phyloP scores from a whole-genome alignment of 1,284 basidiomycete genomes.

The Cryptococcus maquisensis region DNA sequence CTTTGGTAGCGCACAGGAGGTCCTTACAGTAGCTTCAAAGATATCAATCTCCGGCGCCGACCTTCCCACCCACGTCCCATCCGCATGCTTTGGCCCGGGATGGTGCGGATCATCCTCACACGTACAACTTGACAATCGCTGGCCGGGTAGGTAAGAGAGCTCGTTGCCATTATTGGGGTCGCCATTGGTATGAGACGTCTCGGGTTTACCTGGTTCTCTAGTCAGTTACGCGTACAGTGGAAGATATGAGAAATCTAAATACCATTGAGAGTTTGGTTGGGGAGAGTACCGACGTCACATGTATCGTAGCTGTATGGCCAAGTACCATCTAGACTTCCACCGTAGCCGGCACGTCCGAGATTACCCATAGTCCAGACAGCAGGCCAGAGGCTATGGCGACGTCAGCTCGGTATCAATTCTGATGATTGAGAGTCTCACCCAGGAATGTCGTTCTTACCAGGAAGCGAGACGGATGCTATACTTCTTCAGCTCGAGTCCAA shows the following conservation, averaged over 20 bases:
- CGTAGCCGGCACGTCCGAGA: constrained; percentile 52
- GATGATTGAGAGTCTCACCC: constrained; percentile 48
- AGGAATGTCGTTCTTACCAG: constrained; percentile 64
- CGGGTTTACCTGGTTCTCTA: constrained; percentile 22
- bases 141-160: constrained; percentile 67
- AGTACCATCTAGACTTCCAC: constrained; percentile 49
- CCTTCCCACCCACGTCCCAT: constrained; percentile 73
- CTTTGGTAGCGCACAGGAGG: constrained; percentile 16
- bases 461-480: constrained; percentile 61
- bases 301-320: constrained; percentile 56
- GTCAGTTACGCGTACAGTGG: not conserved
- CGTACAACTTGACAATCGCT: constrained; percentile 74
- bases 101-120: constrained; percentile 67
- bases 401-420: not conserved
- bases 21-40: constrained; percentile 60
- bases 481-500: too few species aligned
- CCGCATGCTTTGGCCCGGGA: constrained; percentile 64
- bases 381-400: constrained; percentile 53
- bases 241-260: not conserved
- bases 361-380: constrained; percentile 53
- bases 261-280: constrained; percentile 53
- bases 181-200: constrained; percentile 23
- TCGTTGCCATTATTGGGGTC: constrained; percentile 39
- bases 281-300: constrained; percentile 56
- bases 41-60: constrained; percentile 82